Conservation (phyloP, 306 rosid genomes). For the Canavalia gladiata region DNA sequence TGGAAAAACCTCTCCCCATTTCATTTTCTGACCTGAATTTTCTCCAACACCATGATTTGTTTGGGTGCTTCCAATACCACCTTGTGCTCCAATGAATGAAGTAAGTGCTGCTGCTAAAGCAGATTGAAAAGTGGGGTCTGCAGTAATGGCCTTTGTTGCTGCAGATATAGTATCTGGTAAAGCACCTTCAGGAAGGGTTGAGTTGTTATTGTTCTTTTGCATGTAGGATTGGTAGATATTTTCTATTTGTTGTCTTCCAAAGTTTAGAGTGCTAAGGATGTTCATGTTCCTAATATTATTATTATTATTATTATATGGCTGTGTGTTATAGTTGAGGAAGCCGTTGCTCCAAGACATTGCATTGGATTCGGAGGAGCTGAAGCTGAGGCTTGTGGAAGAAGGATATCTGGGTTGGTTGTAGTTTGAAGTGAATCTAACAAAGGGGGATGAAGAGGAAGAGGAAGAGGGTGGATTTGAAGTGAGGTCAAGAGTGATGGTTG, state of each 20-base stretch:
- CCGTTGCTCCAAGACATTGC: slow-evolving; percentile 66
- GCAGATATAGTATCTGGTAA: slow-evolving; percentile 75
- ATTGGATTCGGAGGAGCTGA: slow-evolving; percentile 60
- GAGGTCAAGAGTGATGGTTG: slow-evolving; percentile 92
- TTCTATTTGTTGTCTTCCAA: slow-evolving; percentile 59
- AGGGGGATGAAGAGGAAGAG: slow-evolving; percentile 58
- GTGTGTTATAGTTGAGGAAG: slow-evolving; percentile 54
- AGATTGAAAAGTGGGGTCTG: slow-evolving; percentile 88
- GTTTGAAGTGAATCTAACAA: slow-evolving; percentile 59
- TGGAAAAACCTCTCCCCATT: slow-evolving; percentile 60
- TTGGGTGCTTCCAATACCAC: slow-evolving; percentile 49
- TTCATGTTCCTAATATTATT: neutral
- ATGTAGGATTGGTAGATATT: slow-evolving; percentile 56
- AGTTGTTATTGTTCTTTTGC: slow-evolving; percentile 54
- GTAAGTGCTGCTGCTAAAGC: slow-evolving; percentile 82
- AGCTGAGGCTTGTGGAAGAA: slow-evolving; percentile 65
- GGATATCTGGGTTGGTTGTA: slow-evolving; percentile 61
- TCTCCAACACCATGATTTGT: slow-evolving; percentile 54
- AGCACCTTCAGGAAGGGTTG: slow-evolving; percentile 34
- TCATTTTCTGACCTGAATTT: slow-evolving; percentile 53
- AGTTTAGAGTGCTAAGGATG: slow-evolving; percentile 51
- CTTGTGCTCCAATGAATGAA: slow-evolving; percentile 59
- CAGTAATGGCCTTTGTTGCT: slow-evolving; percentile 86
- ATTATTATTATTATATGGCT: slow-evolving; percentile 45
- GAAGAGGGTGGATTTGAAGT: slow-evolving; percentile 72